phyloP scores from a whole-genome alignment of 148 eudicot species.

The Rhododendron kiyosumense region DNA sequence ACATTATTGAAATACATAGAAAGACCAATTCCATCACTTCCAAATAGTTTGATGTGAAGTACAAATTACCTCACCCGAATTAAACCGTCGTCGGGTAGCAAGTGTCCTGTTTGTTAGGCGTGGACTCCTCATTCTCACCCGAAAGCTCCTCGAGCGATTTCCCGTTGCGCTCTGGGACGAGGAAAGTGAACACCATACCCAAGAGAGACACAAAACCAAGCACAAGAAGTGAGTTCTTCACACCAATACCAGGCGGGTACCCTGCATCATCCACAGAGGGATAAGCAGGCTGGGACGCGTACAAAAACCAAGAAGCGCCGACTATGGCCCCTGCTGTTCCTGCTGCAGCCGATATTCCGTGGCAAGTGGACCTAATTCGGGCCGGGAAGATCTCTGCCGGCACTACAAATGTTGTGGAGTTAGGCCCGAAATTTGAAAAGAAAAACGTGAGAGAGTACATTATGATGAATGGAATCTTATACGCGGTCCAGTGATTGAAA shows the following conservation, averaged over 20 bases:
- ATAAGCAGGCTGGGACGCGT: constrained; percentile 33
- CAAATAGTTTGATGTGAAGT: background rate
- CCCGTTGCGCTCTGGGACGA: constrained; percentile 79
- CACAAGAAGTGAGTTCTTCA: constrained; percentile 48
- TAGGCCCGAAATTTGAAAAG: constrained; percentile 87
- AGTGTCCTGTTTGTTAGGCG: background rate
- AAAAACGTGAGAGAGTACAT: constrained; percentile 74
- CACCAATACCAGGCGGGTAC: constrained; percentile 55
- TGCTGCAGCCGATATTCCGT: constrained; percentile 78
- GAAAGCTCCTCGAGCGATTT: constrained; percentile 79
- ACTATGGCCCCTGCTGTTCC: constrained; percentile 82
- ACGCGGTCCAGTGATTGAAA: constrained; percentile 58
- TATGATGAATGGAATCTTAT: constrained; percentile 56
- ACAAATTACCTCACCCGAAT: background rate
- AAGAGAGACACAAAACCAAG: constrained; percentile 46
- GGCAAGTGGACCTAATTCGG: constrained; percentile 69
- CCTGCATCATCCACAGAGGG: constrained; percentile 34
- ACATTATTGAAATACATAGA: background rate
- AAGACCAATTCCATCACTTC: background rate
- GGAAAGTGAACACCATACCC: constrained; percentile 57
- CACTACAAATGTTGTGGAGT: constrained; percentile 76
- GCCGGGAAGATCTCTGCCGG: constrained; percentile 44
- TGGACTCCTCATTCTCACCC: constrained; percentile 36
- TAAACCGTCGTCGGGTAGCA: constrained; percentile 33
- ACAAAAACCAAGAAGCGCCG: constrained; percentile 79